Percentiles rank a stretch among this genome's conserved stretches.
Conservation (phyloP, 2,329 filamentous ascomycete species). For the Diplodia corticola region DNA sequence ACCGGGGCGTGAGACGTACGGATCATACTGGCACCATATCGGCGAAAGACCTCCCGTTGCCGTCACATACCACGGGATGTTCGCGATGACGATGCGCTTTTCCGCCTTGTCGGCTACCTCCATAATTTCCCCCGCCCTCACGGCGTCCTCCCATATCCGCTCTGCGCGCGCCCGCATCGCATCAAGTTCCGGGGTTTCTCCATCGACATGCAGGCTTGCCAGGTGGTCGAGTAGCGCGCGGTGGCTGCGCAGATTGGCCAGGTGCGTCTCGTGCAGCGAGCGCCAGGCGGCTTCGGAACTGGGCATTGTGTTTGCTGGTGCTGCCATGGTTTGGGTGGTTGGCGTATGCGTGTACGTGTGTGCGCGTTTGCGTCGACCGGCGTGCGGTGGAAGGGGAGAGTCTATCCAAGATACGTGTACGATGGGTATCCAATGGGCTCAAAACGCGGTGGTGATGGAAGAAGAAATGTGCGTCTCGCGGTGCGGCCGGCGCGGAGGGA, state of each 20-base stretch:
- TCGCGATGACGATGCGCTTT: constrained; percentile 11
- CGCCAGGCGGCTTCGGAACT: neutral
- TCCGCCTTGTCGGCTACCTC: neutral
- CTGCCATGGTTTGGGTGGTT: neutral
- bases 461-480: neutral
- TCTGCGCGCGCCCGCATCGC: constrained; percentile 8
- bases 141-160: constrained; percentile 17
- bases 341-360: neutral
- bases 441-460: neutral
- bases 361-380: neutral
- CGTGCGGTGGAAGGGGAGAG: neutral
- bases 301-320: neutral
- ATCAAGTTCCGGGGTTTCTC: neutral
- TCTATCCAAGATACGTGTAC: neutral
- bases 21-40: neutral
- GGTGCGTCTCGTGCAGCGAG: constrained; percentile 11
- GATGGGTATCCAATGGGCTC: neutral
- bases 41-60: neutral
- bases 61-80: neutral
- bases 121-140: constrained; percentile 2
- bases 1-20: neutral
- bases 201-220: neutral
- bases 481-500: neutral
- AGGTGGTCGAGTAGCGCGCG: constrained; percentile 18
- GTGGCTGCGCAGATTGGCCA: constrained; percentile 16